These are phyloP conservation scores for Toxicodendron radicans DNA, from an alignment of 345 rosid genomes.

Conservation along the genomic window DNA sequence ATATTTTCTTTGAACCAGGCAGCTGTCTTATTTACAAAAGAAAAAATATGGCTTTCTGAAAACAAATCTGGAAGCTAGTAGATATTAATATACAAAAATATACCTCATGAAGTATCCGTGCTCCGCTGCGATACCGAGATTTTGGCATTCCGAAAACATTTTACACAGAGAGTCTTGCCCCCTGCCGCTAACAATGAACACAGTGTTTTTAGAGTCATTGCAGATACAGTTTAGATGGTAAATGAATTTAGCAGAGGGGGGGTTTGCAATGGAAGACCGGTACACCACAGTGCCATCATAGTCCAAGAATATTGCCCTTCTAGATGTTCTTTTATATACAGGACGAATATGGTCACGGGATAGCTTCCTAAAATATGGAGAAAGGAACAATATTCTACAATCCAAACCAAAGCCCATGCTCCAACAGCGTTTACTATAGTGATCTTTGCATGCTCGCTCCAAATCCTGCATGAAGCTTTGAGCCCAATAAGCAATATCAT, in stretches of 20 bases:
- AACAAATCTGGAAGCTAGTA: not conserved
- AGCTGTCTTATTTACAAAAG: not conserved
- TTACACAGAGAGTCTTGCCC: constrained; percentile 38
- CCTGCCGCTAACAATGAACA: constrained; percentile 50
- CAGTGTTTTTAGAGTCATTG: constrained; percentile 40
- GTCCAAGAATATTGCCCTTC: constrained; percentile 47
- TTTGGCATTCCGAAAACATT: constrained; percentile 43
- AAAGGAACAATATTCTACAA: constrained; percentile 43
- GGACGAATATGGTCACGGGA: constrained; percentile 30
- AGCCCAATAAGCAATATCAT: constrained; percentile 66
- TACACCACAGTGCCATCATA: constrained; percentile 50
- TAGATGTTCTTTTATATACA: constrained; percentile 35
- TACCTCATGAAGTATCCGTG: constrained; percentile 53
- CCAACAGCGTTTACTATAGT: constrained; percentile 45
- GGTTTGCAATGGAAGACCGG: constrained; percentile 29
- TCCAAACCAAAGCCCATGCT: constrained; percentile 47
- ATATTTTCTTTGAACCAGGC: not conserved
- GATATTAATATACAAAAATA: not conserved
- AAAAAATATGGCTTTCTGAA: not conserved
- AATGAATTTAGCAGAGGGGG: constrained; percentile 36
- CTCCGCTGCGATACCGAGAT: constrained; percentile 55
- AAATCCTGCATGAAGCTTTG: constrained; percentile 44
- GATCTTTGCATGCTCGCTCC: constrained; percentile 47
- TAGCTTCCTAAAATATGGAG: constrained; percentile 45
- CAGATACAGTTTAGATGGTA: constrained; percentile 35